Evolutionary conservation across 306 rosid species (phyloP).

Genomic region (Comarum palustre): DNA sequence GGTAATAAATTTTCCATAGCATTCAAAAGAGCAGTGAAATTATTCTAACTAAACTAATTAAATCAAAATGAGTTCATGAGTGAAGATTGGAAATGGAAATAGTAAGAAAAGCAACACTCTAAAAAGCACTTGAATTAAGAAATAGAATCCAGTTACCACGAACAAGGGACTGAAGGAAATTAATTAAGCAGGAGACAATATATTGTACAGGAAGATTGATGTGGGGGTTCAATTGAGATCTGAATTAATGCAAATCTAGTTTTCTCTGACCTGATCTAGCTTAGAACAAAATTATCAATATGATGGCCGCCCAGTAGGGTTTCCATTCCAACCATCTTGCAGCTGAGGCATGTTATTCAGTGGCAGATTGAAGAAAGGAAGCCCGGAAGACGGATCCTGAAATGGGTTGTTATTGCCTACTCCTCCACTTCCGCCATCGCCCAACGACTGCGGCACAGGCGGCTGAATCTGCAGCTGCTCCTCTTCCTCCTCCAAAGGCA

Average conservation of each 20-base stretch:
- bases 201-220: conserved; percentile 16
- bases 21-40: neutral
- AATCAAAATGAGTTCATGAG: neutral
- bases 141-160: neutral
- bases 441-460: conserved; percentile 47
- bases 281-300: conserved; percentile 33
- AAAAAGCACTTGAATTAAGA: conserved; percentile 15
- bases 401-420: conserved; percentile 38
- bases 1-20: neutral
- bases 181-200: conserved; percentile 15
- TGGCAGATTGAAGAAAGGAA: conserved; percentile 83
- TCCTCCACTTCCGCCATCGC: conserved; percentile 27
- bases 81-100: conserved; percentile 12
- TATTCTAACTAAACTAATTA: neutral
- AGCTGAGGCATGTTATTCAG: conserved; percentile 65
- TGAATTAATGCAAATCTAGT: conserved; percentile 10
- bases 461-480: conserved; percentile 49
- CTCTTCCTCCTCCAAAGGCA: conserved; percentile 86
- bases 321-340: conserved; percentile 72
- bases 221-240: neutral
- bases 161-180: neutral
- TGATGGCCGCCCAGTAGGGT: conserved; percentile 58
- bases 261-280: conserved; percentile 34
- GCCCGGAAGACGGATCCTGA: conserved; percentile 65
- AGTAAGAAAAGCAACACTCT: neutral